Evolutionary conservation across 1,284 basidiomycete genomes (phyloP).

Genomic region (Anthracocystis walkeri): DNA sequence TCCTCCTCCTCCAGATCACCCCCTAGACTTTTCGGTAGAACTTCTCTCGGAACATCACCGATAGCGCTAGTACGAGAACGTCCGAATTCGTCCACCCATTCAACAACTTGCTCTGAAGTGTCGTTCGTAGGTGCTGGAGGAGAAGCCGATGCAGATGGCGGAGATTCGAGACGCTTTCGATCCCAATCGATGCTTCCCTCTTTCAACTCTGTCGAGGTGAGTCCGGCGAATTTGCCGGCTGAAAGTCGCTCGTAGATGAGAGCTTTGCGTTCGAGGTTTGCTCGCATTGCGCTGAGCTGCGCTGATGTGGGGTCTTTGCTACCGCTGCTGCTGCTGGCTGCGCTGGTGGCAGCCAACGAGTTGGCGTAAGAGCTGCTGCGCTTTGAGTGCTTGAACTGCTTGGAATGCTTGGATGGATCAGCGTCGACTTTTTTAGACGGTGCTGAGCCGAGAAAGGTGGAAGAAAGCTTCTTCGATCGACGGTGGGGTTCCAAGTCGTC

Average conservation of each 20-base stretch:
- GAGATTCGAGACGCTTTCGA: conserved; percentile 71
- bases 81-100: conserved; percentile 88
- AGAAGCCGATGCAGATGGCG: conserved; percentile 34
- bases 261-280: conserved; percentile 80
- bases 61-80: conserved; percentile 77
- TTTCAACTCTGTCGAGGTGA: conserved; percentile 73
- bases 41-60: conserved; percentile 82
- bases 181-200: conserved; percentile 83
- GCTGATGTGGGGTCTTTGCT: neutral
- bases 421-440: no score
- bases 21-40: conserved; percentile 72
- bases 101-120: conserved; percentile 73
- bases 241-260: conserved; percentile 82
- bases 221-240: conserved; percentile 82
- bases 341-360: no score
- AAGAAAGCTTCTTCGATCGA: conserved; percentile 13
- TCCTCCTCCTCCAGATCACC: conserved; percentile 13
- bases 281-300: conserved; percentile 75
- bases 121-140: conserved; percentile 23
- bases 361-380: no score
- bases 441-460: conserved; percentile 11
- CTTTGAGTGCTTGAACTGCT: neutral
- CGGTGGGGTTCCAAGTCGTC: neutral
- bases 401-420: no score
- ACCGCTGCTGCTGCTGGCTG: neutral